These are phyloP conservation scores for Talaromyces marneffei DNA, from an alignment of 2,329 filamentous ascomycete genomes.

Conservation along the genomic window DNA sequence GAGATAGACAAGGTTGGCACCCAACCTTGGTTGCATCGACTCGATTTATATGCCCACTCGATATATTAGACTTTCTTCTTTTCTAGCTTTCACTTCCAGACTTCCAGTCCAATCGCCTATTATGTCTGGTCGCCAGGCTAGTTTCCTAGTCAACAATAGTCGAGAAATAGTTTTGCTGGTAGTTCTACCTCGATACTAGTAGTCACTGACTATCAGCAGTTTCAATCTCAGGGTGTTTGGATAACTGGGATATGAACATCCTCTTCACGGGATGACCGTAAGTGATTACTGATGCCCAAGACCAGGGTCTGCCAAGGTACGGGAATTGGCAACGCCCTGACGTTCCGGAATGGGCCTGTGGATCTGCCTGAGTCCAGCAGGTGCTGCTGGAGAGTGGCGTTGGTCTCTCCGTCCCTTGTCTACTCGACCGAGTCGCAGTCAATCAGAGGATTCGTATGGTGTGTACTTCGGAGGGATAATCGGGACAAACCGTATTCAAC, in stretches of 20 bases:
- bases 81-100: neutral
- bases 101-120: constrained; percentile 12
- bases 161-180: neutral
- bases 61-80: neutral
- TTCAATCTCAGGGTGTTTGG: too few species aligned
- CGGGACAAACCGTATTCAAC: neutral
- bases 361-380: neutral
- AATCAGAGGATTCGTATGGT: too few species aligned
- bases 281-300: neutral
- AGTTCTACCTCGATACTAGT: too few species aligned
- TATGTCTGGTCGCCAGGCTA: neutral
- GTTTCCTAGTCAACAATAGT: neutral
- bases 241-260: too few species aligned
- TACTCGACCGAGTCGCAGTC: too few species aligned
- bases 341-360: constrained; percentile 1
- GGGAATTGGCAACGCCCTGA: constrained; percentile 3
- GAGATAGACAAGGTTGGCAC: neutral
- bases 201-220: too few species aligned
- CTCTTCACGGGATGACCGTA: neutral
- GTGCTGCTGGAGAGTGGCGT: neutral
- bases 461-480: too few species aligned
- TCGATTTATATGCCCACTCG: neutral
- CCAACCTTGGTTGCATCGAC: neutral
- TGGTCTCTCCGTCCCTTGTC: neutral
- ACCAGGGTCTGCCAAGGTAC: neutral